Conservation (phyloP, 2,329 filamentous ascomycete genomes). For the Arthrobotrys musiformis region DNA sequence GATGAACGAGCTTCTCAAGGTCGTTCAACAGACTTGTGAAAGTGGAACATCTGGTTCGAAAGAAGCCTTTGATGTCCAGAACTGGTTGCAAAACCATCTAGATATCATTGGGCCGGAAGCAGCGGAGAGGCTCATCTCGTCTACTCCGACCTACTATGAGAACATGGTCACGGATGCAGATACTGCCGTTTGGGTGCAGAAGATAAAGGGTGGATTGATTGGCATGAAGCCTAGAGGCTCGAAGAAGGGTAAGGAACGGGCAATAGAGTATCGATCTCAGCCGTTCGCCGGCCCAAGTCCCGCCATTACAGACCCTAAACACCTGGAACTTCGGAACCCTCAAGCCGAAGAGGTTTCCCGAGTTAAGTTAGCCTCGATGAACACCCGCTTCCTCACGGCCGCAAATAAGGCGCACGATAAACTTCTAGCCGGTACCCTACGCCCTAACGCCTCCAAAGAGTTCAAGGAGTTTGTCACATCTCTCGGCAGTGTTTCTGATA, state of each 20-base stretch:
- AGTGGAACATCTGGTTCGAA: constrained; percentile 1
- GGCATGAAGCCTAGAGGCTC: neutral
- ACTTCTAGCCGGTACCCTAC: constrained; percentile 20
- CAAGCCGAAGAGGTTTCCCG: constrained; percentile 32
- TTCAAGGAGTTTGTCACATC: constrained; percentile 50
- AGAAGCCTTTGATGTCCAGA: constrained; percentile 28
- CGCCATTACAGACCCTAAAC: constrained; percentile 3
- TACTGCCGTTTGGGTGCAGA: constrained; percentile 23
- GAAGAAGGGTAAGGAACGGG: constrained; percentile 45
- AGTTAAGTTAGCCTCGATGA: constrained; percentile 40
- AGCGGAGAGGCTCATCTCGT: constrained; percentile 12
- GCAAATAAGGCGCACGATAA: constrained; percentile 48
- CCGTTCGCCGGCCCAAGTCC: neutral
- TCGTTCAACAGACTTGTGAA: constrained; percentile 29
- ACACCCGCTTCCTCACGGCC: constrained; percentile 31
- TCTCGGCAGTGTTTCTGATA: constrained; percentile 36
- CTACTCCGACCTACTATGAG: constrained; percentile 31
- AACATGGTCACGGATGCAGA: constrained; percentile 17
- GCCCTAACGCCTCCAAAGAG: constrained; percentile 39
- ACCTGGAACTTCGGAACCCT: constrained; percentile 10
- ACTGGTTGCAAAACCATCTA: constrained; percentile 20
- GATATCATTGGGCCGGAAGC: constrained; percentile 18
- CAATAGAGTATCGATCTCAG: constrained; percentile 26
- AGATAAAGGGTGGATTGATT: constrained; percentile 12
- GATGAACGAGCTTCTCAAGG: constrained; percentile 32